A percentile compares a stretch with the other conserved stretches of the same genome.
phyloP scores from a whole-genome alignment of 2,329 filamentous ascomycete species.

The Sarocladium oryzae region DNA sequence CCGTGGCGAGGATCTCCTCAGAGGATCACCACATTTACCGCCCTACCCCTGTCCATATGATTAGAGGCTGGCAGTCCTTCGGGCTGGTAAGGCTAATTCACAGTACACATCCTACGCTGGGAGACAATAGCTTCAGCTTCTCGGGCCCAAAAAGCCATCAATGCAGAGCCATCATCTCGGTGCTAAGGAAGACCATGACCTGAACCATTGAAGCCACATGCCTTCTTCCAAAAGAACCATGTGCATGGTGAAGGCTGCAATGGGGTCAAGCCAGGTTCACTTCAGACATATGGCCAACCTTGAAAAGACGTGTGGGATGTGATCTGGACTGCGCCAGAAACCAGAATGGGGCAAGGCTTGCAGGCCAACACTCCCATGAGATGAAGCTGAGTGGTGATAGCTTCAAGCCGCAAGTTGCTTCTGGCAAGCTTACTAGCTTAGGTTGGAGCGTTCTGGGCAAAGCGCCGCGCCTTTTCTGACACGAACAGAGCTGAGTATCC shows the following conservation, averaged over 20 bases:
- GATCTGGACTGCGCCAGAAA: not conserved
- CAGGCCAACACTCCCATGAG: not conserved
- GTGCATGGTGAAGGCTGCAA: not conserved
- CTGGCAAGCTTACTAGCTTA: not conserved
- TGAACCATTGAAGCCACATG: slow-evolving; percentile 5
- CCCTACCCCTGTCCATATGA: not conserved
- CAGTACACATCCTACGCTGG: not conserved
- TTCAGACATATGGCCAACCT: not conserved
- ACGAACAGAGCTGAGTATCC: not conserved
- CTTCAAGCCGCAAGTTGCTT: slow-evolving; percentile 1
- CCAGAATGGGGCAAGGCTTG: not conserved
- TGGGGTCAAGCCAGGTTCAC: not conserved
- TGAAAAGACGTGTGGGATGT: not conserved
- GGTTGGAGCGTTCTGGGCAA: slow-evolving; percentile 3
- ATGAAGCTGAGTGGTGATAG: slow-evolving; percentile 1
- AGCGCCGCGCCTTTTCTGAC: not conserved
- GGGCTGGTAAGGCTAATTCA: not conserved
- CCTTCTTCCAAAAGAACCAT: not conserved
- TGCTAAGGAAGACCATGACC: not conserved
- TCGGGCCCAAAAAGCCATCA: not conserved
- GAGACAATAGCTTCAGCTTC: not conserved
- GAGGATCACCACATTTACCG: not conserved
- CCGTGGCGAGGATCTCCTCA: not conserved
- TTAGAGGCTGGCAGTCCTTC: not conserved
- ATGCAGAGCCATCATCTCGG: not conserved